Evolutionary conservation across 768 basidiomycete genomes (phyloP).

Genomic region (Boletus rubescentipes): DNA sequence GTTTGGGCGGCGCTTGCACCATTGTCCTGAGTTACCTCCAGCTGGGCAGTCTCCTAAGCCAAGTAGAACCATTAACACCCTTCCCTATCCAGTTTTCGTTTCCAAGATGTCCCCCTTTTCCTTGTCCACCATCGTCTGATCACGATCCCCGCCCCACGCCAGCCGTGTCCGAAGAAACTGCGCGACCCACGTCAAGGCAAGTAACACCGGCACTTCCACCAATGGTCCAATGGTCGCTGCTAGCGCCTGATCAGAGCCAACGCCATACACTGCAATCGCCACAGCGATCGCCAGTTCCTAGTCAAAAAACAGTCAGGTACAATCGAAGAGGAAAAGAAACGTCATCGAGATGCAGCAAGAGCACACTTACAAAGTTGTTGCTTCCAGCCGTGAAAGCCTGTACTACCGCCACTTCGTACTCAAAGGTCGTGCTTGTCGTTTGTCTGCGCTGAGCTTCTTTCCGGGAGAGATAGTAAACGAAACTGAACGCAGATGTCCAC

Average conservation of each 20-base stretch:
- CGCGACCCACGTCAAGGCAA: constrained; percentile 66
- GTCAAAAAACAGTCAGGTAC: background rate
- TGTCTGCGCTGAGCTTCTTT: constrained; percentile 23
- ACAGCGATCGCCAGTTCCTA: constrained; percentile 85
- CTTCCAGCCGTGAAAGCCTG: constrained; percentile 80
- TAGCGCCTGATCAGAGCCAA: constrained; percentile 73
- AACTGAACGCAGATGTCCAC: constrained; percentile 63
- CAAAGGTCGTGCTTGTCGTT: constrained; percentile 23
- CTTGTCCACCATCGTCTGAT: background rate
- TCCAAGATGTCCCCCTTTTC: background rate
- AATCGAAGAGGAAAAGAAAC: background rate
- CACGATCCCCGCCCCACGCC: constrained; percentile 33
- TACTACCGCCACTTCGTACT: constrained; percentile 72
- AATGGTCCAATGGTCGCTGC: constrained; percentile 79
- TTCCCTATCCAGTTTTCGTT: background rate
- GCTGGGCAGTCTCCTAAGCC: no score
- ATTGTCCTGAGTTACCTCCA: no score
- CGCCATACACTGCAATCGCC: constrained; percentile 73
- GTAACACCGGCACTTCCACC: constrained; percentile 78
- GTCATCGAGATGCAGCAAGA: background rate
- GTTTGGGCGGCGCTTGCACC: no score
- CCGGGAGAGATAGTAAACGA: constrained; percentile 50
- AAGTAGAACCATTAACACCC: no score
- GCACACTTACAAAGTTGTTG: constrained; percentile 65
- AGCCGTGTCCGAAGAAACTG: constrained; percentile 43